phyloP scores from a whole-genome alignment of 2,329 filamentous ascomycete genomes.

The Calonectria multiphialidica region DNA sequence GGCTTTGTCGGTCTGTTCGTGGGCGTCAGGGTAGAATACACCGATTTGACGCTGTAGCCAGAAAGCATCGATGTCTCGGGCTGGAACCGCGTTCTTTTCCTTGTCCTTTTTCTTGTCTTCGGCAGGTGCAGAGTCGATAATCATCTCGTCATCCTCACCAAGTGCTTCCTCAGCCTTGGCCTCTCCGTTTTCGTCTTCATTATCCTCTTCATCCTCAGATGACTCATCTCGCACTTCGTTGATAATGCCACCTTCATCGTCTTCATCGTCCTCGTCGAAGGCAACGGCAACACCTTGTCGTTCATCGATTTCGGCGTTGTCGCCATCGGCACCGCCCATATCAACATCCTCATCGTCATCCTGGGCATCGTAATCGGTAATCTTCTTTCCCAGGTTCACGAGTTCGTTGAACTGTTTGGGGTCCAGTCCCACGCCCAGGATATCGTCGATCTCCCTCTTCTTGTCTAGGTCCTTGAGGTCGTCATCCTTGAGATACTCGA shows the following conservation, averaged over 20 bases:
- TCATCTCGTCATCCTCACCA: conserved; percentile 82
- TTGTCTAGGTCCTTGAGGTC: conserved; percentile 97
- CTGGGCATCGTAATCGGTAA: conserved; percentile 97
- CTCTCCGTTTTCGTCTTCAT: conserved; percentile 71
- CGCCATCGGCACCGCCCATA: conserved; percentile 73
- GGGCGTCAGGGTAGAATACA: conserved; percentile 87
- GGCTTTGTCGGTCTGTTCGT: conserved; percentile 94
- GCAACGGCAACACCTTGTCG: conserved; percentile 97
- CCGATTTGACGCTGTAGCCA: conserved; percentile 97
- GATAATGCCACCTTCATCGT: conserved; percentile 81
- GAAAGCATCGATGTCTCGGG: conserved; percentile 95
- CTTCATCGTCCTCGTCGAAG: conserved; percentile 93
- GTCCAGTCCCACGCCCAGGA: conserved; percentile 84
- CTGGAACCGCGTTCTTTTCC: conserved; percentile 76
- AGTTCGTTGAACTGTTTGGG: conserved; percentile 97
- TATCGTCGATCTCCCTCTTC: conserved; percentile 96
- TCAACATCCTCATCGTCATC: conserved; percentile 93
- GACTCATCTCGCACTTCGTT: conserved; percentile 91
- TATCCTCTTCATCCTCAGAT: conserved; percentile 82
- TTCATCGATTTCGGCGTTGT: conserved; percentile 86
- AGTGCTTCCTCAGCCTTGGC: conserved; percentile 63
- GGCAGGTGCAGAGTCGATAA: conserved; percentile 77
- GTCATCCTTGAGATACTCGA: conserved; percentile 95
- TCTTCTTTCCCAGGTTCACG: conserved; percentile 97
- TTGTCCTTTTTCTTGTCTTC: conserved; percentile 60